Evolutionary conservation across 306 rosid species (phyloP).

Genomic region (Erythrophleum fordii): DNA sequence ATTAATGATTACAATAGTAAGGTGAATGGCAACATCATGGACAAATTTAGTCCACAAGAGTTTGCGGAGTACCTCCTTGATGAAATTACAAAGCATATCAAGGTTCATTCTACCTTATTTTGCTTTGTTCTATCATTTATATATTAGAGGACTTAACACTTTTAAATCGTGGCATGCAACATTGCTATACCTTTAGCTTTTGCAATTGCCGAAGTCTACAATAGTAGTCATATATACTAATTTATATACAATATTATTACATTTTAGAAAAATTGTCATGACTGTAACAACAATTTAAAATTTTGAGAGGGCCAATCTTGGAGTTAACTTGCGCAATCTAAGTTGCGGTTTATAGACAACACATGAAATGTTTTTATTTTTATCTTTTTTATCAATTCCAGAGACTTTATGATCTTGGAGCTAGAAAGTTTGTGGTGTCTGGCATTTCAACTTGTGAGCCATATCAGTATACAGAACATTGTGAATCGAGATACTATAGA

Average conservation of each 20-base stretch:
- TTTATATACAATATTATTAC: no score
- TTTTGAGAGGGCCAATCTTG: no score
- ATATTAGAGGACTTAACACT: neutral
- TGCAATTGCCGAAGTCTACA: neutral
- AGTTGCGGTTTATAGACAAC: neutral
- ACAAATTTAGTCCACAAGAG: neutral
- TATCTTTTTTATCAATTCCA: neutral
- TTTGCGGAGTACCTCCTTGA: neutral
- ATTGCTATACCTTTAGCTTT: neutral
- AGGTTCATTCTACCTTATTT: neutral
- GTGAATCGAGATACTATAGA: neutral
- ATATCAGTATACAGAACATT: neutral
- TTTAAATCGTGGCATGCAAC: neutral
- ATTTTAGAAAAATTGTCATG: no score
- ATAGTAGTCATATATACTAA: no score
- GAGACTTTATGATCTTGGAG: neutral
- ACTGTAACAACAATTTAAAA: no score
- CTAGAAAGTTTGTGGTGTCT: neutral
- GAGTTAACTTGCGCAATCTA: no score
- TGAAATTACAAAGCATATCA: neutral
- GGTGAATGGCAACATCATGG: neutral
- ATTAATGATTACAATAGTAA: neutral
- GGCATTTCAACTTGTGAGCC: neutral
- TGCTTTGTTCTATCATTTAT: neutral
- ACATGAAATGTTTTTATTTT: neutral